Percentiles rank a stretch among this genome's conserved stretches.
Conservation (phyloP, 805 yeast species). For the Candida ortonii region DNA sequence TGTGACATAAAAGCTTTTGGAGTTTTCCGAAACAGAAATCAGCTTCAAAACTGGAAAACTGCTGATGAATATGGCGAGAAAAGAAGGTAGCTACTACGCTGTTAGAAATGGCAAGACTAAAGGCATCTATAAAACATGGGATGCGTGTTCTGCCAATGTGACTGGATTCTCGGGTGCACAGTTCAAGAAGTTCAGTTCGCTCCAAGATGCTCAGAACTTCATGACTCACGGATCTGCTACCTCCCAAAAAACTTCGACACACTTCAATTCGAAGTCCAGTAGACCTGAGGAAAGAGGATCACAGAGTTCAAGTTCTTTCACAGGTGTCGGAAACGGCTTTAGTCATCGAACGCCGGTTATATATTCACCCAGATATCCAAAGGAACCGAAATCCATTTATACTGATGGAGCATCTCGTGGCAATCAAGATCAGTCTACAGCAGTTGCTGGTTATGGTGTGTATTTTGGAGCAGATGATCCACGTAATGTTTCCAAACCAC, state of each 20-base stretch:
- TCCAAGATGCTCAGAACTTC: slow-evolving; percentile 48
- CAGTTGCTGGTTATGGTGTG: slow-evolving; percentile 71
- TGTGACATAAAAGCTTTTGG: too few species aligned
- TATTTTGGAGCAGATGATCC: slow-evolving; percentile 57
- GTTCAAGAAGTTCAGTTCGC: slow-evolving; percentile 52
- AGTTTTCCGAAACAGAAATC: too few species aligned
- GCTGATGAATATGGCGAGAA: neutral
- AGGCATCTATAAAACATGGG: slow-evolving; percentile 66
- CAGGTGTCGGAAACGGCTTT: too few species aligned
- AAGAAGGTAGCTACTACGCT: slow-evolving; percentile 40
- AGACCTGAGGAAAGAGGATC: neutral
- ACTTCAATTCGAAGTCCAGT: neutral
- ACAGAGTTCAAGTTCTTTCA: neutral
- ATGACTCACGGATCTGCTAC: slow-evolving; percentile 16
- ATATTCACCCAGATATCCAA: neutral
- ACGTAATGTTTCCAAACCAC: slow-evolving; percentile 53
- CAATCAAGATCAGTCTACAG: slow-evolving; percentile 44
- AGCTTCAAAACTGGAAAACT: neutral
- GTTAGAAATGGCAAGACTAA: slow-evolving; percentile 49
- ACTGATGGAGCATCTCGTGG: slow-evolving; percentile 78
- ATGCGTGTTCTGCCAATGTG: slow-evolving; percentile 49
- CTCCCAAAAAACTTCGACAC: neutral
- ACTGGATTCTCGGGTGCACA: slow-evolving; percentile 54
- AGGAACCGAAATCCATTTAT: slow-evolving; percentile 37
- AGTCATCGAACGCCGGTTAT: too few species aligned